Evolutionary conservation across 1,284 basidiomycete genomes (phyloP).

Genomic region (Microbotryum intermedium): DNA sequence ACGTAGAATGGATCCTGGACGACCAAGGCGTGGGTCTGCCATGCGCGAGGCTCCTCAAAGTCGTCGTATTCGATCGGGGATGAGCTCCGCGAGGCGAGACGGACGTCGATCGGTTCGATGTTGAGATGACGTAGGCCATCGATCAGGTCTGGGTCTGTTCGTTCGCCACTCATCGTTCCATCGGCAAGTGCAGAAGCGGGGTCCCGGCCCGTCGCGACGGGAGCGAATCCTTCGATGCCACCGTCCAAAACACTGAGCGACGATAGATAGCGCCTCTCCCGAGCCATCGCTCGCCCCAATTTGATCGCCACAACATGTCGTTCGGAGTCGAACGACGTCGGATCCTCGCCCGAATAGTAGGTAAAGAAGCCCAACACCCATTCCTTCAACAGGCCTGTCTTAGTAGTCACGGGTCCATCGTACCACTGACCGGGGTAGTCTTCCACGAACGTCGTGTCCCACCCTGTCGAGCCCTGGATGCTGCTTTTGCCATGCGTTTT

Average conservation of each 20-base stretch:
- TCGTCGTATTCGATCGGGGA: conserved; percentile 21
- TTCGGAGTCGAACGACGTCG: conserved; percentile 5
- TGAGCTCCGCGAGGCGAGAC: conserved; percentile 10
- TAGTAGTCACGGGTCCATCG: not conserved
- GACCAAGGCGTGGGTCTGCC: conserved; percentile 34
- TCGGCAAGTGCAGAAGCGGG: not conserved
- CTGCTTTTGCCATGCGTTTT: conserved; percentile 9
- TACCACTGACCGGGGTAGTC: not conserved
- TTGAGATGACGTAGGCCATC: not conserved
- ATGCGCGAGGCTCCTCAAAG: conserved; percentile 32
- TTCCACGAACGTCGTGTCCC: conserved; percentile 28
- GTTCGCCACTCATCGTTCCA: not conserved
- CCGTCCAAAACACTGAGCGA: not conserved
- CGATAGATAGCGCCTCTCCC: conserved; percentile 3
- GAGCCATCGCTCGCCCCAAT: conserved; percentile 7
- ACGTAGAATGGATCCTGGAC: conserved; percentile 40
- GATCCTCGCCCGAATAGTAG: conserved; percentile 3
- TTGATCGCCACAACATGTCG: conserved; percentile 13
- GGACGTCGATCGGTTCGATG: not conserved
- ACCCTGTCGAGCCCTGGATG: conserved; percentile 8
- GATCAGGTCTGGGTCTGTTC: conserved; percentile 5
- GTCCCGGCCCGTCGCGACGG: not conserved
- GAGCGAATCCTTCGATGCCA: not conserved
- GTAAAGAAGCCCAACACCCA: conserved; percentile 26
- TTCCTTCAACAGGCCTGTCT: conserved; percentile 4